Conservation (phyloP, 2,329 filamentous ascomycete genomes). For the Fusarium sp. region DNA sequence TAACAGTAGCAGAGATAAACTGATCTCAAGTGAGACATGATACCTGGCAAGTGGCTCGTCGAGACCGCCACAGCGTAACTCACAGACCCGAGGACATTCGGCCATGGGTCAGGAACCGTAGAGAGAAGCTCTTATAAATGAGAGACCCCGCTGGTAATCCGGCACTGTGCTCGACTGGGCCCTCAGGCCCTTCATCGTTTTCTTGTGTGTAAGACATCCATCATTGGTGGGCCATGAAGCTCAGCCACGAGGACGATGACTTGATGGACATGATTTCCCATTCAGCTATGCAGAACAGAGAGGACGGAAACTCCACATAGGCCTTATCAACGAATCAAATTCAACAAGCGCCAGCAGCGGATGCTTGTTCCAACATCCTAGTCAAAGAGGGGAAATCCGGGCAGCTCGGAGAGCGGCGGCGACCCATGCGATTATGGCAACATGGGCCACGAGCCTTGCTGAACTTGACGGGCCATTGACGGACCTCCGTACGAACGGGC, state of each 20-base stretch:
- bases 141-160: constrained; percentile 35
- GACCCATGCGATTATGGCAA: constrained; percentile 25
- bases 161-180: constrained; percentile 36
- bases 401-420: constrained; percentile 32
- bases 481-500: constrained; percentile 40
- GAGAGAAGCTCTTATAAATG: constrained; percentile 16
- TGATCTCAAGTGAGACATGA: constrained; percentile 39
- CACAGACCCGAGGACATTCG: constrained; percentile 35
- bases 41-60: constrained; percentile 37
- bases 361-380: constrained; percentile 33
- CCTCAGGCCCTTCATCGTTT: constrained; percentile 24
- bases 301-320: constrained; percentile 3
- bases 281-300: constrained; percentile 6
- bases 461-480: constrained; percentile 20
- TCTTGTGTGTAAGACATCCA: constrained; percentile 33
- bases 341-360: constrained; percentile 23
- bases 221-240: constrained; percentile 24
- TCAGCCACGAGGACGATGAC: constrained; percentile 33
- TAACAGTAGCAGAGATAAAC: constrained; percentile 30
- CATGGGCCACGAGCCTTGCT: constrained; percentile 6
- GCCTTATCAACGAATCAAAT: constrained; percentile 17
- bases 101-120: constrained; percentile 29
- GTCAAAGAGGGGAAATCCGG: constrained; percentile 33
- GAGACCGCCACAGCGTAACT: constrained; percentile 42
- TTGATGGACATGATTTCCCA: constrained; percentile 1